phyloP scores from a whole-genome alignment of 257 asterid genomes.

The Forsythia viridissima region DNA sequence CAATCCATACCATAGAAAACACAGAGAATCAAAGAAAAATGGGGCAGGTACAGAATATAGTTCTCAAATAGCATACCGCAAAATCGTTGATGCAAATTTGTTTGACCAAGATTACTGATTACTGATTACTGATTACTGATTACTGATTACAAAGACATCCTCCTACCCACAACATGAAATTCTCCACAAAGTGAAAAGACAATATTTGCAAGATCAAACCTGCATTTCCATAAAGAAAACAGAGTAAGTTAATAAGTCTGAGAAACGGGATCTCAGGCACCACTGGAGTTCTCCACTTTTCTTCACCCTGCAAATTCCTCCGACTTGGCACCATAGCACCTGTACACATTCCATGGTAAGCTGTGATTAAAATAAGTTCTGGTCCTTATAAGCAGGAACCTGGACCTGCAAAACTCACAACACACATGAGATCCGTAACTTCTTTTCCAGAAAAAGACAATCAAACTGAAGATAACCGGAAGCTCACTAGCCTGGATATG shows the following conservation, averaged over 20 bases:
- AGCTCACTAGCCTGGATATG: slow-evolving; percentile 62
- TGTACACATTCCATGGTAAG: slow-evolving; percentile 72
- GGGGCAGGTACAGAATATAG: neutral
- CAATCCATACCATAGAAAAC: neutral
- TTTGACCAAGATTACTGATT: neutral
- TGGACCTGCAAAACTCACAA: slow-evolving; percentile 93
- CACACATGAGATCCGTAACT: slow-evolving; percentile 41
- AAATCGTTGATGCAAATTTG: neutral
- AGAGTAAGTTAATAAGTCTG: neutral
- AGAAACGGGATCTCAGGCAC: neutral
- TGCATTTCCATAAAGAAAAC: neutral
- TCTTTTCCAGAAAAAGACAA: neutral
- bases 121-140: neutral
- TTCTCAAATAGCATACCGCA: neutral
- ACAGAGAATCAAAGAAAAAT: neutral
- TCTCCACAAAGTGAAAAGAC: neutral
- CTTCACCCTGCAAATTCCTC: slow-evolving; percentile 44
- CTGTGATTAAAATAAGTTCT: slow-evolving; percentile 37
- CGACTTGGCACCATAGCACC: slow-evolving; percentile 43
- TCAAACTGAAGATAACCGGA: slow-evolving; percentile 16
- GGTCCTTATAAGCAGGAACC: slow-evolving; percentile 65
- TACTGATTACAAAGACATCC: neutral
- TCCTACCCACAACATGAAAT: neutral
- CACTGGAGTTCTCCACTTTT: neutral
- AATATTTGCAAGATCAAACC: neutral